These are phyloP conservation scores for Fusarium sp. DNA, from an alignment of 2,329 filamentous ascomycete species.

Conservation along the genomic window DNA sequence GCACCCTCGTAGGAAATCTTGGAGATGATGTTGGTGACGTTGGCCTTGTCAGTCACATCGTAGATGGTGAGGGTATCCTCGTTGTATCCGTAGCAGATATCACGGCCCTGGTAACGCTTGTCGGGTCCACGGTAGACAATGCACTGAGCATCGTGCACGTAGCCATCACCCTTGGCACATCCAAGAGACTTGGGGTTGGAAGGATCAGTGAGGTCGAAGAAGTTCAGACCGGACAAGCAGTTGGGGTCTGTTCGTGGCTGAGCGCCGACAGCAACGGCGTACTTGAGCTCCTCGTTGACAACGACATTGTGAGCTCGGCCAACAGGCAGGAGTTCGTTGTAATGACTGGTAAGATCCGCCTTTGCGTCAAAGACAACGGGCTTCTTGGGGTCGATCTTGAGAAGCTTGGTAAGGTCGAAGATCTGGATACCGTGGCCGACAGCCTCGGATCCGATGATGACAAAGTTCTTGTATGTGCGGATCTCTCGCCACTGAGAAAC, in stretches of 20 bases:
- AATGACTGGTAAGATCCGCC: constrained; percentile 55
- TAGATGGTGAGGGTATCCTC: constrained; percentile 67
- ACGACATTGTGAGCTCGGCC: constrained; percentile 68
- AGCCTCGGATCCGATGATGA: constrained; percentile 60
- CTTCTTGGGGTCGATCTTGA: constrained; percentile 59
- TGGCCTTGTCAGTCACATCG: constrained; percentile 64
- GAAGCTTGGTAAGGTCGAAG: constrained; percentile 70
- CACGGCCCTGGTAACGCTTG: constrained; percentile 59
- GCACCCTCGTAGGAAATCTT: constrained; percentile 68
- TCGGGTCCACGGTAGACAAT: constrained; percentile 67
- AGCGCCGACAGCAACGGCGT: constrained; percentile 61
- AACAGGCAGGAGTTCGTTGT: constrained; percentile 49
- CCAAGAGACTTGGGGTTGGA: constrained; percentile 66
- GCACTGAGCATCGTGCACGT: constrained; percentile 73
- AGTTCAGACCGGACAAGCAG: constrained; percentile 67
- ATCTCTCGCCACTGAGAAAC: constrained; percentile 58
- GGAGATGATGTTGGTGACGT: constrained; percentile 61
- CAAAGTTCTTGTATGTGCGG: constrained; percentile 55
- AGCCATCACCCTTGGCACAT: constrained; percentile 67
- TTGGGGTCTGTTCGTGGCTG: constrained; percentile 54
- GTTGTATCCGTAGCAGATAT: constrained; percentile 71
- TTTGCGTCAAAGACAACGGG: constrained; percentile 53
- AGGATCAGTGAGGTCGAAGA: constrained; percentile 69
- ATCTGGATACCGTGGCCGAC: constrained; percentile 71
- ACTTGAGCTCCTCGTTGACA: constrained; percentile 61